Evolutionary conservation across 78 protist species (phyloP).

Genomic region (Cavenderia fasciculata): DNA sequence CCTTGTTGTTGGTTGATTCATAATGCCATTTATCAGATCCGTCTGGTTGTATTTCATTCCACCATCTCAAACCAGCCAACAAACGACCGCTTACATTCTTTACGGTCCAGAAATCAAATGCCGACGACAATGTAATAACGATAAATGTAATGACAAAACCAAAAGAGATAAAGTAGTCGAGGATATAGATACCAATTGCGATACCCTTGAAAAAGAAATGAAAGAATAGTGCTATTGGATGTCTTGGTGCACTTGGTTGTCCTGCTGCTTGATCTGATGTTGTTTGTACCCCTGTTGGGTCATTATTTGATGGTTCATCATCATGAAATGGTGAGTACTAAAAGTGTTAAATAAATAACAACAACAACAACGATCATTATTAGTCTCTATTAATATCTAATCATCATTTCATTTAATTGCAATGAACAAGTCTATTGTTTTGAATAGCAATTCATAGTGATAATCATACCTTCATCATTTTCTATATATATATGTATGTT

Average conservation of each 20-base stretch:
- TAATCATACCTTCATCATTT: too few species aligned
- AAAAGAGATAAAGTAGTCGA: background rate
- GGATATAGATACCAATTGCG: slow-evolving; percentile 70
- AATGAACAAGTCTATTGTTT: too few species aligned
- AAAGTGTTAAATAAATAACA: too few species aligned
- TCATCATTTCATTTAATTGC: too few species aligned
- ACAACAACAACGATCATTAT: too few species aligned
- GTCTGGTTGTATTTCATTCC: slow-evolving; percentile 91
- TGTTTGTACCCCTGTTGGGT: background rate
- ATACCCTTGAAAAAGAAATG: slow-evolving; percentile 53
- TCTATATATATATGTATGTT: too few species aligned
- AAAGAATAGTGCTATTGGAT: slow-evolving; percentile 63
- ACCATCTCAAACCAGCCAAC: slow-evolving; percentile 93
- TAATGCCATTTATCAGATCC: slow-evolving; percentile 90
- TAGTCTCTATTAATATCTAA: too few species aligned
- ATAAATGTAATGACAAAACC: slow-evolving; percentile 51
- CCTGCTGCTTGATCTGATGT: slow-evolving; percentile 11
- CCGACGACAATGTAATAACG: slow-evolving; percentile 36
- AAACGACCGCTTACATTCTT: slow-evolving; percentile 93
- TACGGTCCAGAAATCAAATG: slow-evolving; percentile 93
- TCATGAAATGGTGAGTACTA: slow-evolving; percentile 16
- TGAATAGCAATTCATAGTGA: too few species aligned
- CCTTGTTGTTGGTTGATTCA: slow-evolving; percentile 77
- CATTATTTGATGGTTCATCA: background rate
- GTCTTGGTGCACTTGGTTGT: slow-evolving; percentile 18